Percentiles rank a stretch among this genome's conserved stretches.
Conservation (phyloP, 2,329 filamentous ascomycete genomes). For the Cryphonectria japonica region DNA sequence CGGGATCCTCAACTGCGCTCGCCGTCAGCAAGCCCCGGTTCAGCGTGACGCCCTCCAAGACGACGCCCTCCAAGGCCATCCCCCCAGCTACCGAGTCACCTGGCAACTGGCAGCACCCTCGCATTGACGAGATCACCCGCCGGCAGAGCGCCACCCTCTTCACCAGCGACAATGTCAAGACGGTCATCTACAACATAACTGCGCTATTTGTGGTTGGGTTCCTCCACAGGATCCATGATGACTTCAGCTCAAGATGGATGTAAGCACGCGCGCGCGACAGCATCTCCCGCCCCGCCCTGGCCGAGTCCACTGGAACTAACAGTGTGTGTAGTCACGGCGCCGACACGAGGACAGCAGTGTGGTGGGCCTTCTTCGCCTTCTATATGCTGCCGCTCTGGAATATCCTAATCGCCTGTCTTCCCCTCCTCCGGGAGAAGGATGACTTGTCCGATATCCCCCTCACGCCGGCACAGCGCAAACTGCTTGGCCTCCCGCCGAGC, state of each 20-base stretch:
- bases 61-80: slow-evolving; percentile 35
- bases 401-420: slow-evolving; percentile 70
- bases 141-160: slow-evolving; percentile 81
- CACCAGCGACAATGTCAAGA: slow-evolving; percentile 73
- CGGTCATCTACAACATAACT: slow-evolving; percentile 68
- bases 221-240: slow-evolving; percentile 43
- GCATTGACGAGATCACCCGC: slow-evolving; percentile 81
- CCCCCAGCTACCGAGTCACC: slow-evolving; percentile 55
- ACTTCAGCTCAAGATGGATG: slow-evolving; percentile 43
- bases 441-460: slow-evolving; percentile 87
- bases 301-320: slow-evolving; percentile 27
- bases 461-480: slow-evolving; percentile 82
- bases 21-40: slow-evolving; percentile 29
- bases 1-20: slow-evolving; percentile 33
- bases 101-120: slow-evolving; percentile 90
- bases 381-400: slow-evolving; percentile 70
- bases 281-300: not conserved
- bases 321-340: slow-evolving; percentile 38
- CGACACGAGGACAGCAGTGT: slow-evolving; percentile 42
- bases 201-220: slow-evolving; percentile 44
- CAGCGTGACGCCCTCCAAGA: slow-evolving; percentile 34
- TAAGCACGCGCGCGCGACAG: slow-evolving; percentile 37
- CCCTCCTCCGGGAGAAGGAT: slow-evolving; percentile 73
- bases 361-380: slow-evolving; percentile 51
- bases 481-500: slow-evolving; percentile 78